phyloP scores from a whole-genome alignment of 257 asterid genomes.

The Nicotiana paniculata region DNA sequence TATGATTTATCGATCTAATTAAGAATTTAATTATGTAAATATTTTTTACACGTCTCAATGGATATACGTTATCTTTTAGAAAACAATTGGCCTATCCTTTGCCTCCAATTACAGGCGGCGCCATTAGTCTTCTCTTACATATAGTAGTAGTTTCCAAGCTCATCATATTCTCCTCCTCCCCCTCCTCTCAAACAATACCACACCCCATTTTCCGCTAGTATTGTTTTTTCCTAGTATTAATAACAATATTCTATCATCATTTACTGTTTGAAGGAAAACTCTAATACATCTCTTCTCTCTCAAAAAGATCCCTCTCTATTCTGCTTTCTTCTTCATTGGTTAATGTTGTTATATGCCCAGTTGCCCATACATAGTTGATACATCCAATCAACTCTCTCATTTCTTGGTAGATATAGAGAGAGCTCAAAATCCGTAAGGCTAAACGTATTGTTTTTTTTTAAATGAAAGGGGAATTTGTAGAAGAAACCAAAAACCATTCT shows the following conservation, averaged over 20 bases:
- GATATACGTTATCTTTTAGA: no score
- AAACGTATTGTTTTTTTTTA: not conserved
- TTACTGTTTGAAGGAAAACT: not conserved
- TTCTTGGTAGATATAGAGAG: not conserved
- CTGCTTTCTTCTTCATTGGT: not conserved
- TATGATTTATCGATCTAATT: no score
- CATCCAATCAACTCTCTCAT: not conserved
- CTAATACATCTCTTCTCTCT: not conserved
- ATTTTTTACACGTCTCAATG: no score
- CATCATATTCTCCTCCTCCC: slow-evolving; percentile 6
- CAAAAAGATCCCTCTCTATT: not conserved
- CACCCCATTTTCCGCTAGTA: not conserved
- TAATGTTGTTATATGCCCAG: not conserved
- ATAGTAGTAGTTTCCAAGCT: slow-evolving; percentile 21
- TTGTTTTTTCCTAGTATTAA: not conserved
- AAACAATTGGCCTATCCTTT: not conserved
- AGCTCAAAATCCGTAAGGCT: not conserved
- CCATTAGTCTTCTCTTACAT: slow-evolving; percentile 10
- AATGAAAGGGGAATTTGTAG: slow-evolving; percentile 45
- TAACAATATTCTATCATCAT: not conserved
- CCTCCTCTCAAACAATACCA: not conserved
- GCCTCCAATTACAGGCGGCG: slow-evolving; percentile 14
- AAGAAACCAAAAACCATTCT: slow-evolving; percentile 20
- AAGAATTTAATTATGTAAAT: no score
- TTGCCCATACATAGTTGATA: not conserved